phyloP scores from a whole-genome alignment of 1,284 basidiomycete species.

The Ganoderma leucocontextum region DNA sequence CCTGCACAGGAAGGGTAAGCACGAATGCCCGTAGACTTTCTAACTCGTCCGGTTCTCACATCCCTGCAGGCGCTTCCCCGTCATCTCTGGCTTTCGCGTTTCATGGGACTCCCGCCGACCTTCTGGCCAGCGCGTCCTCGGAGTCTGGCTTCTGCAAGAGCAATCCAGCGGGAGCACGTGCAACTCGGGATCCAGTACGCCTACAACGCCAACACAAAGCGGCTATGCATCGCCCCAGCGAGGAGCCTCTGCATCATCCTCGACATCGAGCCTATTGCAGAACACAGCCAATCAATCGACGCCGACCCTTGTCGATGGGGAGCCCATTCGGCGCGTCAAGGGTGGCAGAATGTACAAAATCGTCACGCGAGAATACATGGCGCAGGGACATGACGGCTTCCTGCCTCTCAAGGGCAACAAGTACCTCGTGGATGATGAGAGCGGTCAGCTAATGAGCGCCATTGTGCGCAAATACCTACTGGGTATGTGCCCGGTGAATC shows the following conservation, averaged over 20 bases:
- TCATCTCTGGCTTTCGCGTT: slow-evolving; percentile 87
- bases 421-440: slow-evolving; percentile 87
- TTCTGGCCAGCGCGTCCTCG: slow-evolving; percentile 76
- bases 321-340: slow-evolving; percentile 61
- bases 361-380: slow-evolving; percentile 82
- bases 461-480: slow-evolving; percentile 89
- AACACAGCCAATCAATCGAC: slow-evolving; percentile 18
- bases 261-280: slow-evolving; percentile 35
- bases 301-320: slow-evolving; percentile 49
- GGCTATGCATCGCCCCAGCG: slow-evolving; percentile 48
- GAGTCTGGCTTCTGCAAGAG: slow-evolving; percentile 72
- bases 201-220: slow-evolving; percentile 43
- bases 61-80: slow-evolving; percentile 79
- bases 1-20: slow-evolving; percentile 90
- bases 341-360: slow-evolving; percentile 75
- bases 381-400: slow-evolving; percentile 86
- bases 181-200: slow-evolving; percentile 41
- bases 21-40: neutral
- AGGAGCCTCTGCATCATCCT: slow-evolving; percentile 38
- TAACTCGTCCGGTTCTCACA: neutral
- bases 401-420: slow-evolving; percentile 69
- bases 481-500: slow-evolving; percentile 55
- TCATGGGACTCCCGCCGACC: slow-evolving; percentile 85
- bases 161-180: slow-evolving; percentile 45
- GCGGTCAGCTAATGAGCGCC: slow-evolving; percentile 81